Conservation (phyloP, 1,139 yeast species). For the Saccharomycopsis phalli region DNA sequence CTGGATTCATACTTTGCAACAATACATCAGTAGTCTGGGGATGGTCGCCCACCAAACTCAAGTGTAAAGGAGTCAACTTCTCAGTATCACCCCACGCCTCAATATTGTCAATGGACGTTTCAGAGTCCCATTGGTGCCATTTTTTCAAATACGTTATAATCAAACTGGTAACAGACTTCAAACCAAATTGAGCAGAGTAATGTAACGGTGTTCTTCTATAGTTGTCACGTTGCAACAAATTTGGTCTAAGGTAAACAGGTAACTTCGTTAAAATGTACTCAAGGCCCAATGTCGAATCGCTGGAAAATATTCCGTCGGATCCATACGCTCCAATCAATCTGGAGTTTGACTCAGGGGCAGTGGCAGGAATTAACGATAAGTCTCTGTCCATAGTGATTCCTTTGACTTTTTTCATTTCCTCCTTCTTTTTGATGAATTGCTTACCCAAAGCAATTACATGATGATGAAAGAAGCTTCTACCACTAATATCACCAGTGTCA, state of each 20-base stretch:
- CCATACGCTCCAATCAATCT: slow-evolving; percentile 43
- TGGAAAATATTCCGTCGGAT: slow-evolving; percentile 54
- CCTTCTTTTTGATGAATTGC: slow-evolving; percentile 19
- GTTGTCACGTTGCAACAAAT: slow-evolving; percentile 59
- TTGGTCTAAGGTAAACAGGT: slow-evolving; percentile 42
- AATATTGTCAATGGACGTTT: slow-evolving; percentile 48
- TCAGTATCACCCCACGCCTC: slow-evolving; percentile 79
- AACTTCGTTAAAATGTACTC: slow-evolving; percentile 44
- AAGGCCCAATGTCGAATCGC: slow-evolving; percentile 46
- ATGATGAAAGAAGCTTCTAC: slow-evolving; percentile 79
- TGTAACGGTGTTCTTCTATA: slow-evolving; percentile 82
- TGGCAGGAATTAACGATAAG: slow-evolving; percentile 37
- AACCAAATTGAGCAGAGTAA: slow-evolving; percentile 83
- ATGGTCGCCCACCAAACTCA: slow-evolving; percentile 77
- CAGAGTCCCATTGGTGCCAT: slow-evolving; percentile 44
- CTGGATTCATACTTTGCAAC: slow-evolving; percentile 37
- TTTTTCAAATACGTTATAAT: slow-evolving; percentile 43
- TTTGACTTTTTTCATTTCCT: slow-evolving; percentile 8
- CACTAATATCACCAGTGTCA: slow-evolving; percentile 69
- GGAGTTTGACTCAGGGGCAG: slow-evolving; percentile 37
- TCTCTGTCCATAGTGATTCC: slow-evolving; percentile 21
- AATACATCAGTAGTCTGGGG: slow-evolving; percentile 65
- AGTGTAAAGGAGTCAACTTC: slow-evolving; percentile 69
- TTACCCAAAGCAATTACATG: slow-evolving; percentile 73
- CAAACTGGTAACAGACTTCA: slow-evolving; percentile 50